Percentiles rank a stretch among this genome's conserved stretches.
phyloP scores from a whole-genome alignment of 345 rosid species.

The Salix arbutifolia region DNA sequence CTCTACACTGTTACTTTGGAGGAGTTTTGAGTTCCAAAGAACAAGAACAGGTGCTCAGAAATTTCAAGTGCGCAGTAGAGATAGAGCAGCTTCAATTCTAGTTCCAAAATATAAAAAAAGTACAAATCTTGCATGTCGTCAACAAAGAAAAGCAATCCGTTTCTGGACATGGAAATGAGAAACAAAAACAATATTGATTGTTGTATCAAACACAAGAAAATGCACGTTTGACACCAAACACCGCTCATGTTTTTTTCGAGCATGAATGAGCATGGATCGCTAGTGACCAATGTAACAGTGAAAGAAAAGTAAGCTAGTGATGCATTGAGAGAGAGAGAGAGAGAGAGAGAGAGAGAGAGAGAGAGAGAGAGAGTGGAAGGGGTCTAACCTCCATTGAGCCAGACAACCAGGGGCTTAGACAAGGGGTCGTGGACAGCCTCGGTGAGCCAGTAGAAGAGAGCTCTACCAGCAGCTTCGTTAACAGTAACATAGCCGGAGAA shows the following conservation, averaged over 20 bases:
- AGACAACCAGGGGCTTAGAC: slow-evolving; percentile 75
- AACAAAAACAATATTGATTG: not conserved
- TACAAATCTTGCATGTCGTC: slow-evolving; percentile 24
- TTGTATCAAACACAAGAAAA: not conserved
- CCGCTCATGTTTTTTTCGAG: not conserved
- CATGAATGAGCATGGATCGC: not conserved
- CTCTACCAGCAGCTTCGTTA: slow-evolving; percentile 58
- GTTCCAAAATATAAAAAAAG: not conserved
- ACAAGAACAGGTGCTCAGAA: not conserved
- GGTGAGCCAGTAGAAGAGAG: slow-evolving; percentile 95
- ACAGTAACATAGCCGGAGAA: slow-evolving; percentile 92
- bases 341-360: not conserved
- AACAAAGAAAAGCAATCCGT: slow-evolving; percentile 9
- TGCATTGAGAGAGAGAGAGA: not conserved
- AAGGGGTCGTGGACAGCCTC: slow-evolving; percentile 53
- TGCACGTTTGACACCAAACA: not conserved
- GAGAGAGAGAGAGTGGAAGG: not conserved
- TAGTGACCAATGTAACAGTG: slow-evolving; percentile 24
- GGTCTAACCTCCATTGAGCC: slow-evolving; percentile 91
- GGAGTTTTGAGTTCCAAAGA: not conserved
- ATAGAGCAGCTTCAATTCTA: not conserved
- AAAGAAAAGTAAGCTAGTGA: not conserved
- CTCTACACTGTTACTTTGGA: not conserved
- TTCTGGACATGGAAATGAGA: not conserved
- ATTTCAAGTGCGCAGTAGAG: not conserved